phyloP scores from a whole-genome alignment of 1,284 basidiomycete genomes.

The Paramarasmius palmivorus region DNA sequence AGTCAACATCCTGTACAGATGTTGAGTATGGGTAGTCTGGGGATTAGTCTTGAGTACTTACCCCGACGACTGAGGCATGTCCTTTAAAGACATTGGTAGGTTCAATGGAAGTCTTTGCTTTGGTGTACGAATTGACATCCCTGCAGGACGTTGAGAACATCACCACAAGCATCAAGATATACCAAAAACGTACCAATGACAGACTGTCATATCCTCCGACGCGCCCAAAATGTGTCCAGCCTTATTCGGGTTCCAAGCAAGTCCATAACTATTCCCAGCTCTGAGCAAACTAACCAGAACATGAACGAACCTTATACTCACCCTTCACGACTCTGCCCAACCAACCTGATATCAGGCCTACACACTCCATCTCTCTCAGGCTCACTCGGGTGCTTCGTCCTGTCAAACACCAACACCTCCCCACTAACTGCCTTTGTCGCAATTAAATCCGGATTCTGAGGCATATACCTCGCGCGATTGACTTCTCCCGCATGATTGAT shows the following conservation, averaged over 20 bases:
- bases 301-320: slow-evolving; percentile 35
- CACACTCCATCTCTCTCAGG: slow-evolving; percentile 84
- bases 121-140: slow-evolving; percentile 92
- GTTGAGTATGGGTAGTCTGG: slow-evolving; percentile 5
- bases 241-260: slow-evolving; percentile 89
- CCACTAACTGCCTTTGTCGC: slow-evolving; percentile 93
- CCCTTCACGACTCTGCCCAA: slow-evolving; percentile 94
- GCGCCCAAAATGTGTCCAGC: slow-evolving; percentile 88
- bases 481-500: slow-evolving; percentile 98
- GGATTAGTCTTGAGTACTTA: slow-evolving; percentile 38
- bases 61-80: slow-evolving; percentile 88
- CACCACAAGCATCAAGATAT: neutral
- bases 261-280: slow-evolving; percentile 69
- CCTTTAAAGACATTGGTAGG: slow-evolving; percentile 85
- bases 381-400: slow-evolving; percentile 95
- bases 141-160: slow-evolving; percentile 38
- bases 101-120: slow-evolving; percentile 76
- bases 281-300: neutral
- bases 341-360: slow-evolving; percentile 88
- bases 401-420: slow-evolving; percentile 92
- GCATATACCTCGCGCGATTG: slow-evolving; percentile 98
- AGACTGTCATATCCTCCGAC: slow-evolving; percentile 95
- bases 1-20: slow-evolving; percentile 86
- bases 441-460: slow-evolving; percentile 96
- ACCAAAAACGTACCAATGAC: slow-evolving; percentile 73